phyloP scores from a whole-genome alignment of 179 eudicot genomes.

The Actinidia arguta region DNA sequence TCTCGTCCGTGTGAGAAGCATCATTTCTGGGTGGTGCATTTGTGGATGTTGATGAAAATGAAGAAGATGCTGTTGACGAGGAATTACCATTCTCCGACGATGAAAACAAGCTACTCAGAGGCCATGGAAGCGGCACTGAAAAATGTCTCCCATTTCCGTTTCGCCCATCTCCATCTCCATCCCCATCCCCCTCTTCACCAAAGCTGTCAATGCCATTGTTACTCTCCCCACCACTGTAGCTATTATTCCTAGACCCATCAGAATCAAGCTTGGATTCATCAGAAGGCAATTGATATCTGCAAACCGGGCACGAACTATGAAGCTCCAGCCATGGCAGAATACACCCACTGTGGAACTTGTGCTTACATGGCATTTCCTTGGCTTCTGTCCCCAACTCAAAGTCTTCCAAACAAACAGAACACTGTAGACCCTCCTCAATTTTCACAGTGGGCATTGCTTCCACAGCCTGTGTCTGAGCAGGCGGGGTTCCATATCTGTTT shows the following conservation, averaged over 20 bases:
- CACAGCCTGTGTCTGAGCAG: conserved; percentile 61
- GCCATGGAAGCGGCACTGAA: conserved; percentile 50
- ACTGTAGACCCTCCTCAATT: conserved; percentile 45
- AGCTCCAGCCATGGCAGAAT: conserved; percentile 72
- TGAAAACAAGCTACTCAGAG: conserved; percentile 52
- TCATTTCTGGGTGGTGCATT: conserved; percentile 29
- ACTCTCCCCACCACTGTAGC: background rate
- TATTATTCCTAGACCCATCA: conserved; percentile 20
- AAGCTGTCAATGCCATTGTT: conserved; percentile 5
- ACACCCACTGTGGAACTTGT: conserved; percentile 62
- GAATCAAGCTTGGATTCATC: conserved; percentile 48
- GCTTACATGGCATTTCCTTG: conserved; percentile 74
- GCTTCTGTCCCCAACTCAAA: conserved; percentile 55
- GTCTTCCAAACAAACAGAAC: conserved; percentile 72
- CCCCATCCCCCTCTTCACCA: conserved; percentile 17
- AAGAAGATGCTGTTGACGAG: conserved; percentile 16
- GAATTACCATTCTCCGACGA: conserved; percentile 43
- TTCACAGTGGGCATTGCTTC: conserved; percentile 63
- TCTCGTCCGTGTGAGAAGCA: conserved; percentile 34
- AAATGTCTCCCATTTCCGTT: conserved; percentile 41
- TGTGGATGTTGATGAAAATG: conserved; percentile 16
- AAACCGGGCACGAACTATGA: conserved; percentile 73
- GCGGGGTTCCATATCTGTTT: conserved; percentile 67
- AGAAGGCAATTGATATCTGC: conserved; percentile 60
- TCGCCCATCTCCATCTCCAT: no score